A percentile compares a stretch with the other conserved stretches of the same genome.
These are phyloP conservation scores for Neolentinus lepideus DNA, from an alignment of 1,284 basidiomycete genomes.

Conservation along the genomic window DNA sequence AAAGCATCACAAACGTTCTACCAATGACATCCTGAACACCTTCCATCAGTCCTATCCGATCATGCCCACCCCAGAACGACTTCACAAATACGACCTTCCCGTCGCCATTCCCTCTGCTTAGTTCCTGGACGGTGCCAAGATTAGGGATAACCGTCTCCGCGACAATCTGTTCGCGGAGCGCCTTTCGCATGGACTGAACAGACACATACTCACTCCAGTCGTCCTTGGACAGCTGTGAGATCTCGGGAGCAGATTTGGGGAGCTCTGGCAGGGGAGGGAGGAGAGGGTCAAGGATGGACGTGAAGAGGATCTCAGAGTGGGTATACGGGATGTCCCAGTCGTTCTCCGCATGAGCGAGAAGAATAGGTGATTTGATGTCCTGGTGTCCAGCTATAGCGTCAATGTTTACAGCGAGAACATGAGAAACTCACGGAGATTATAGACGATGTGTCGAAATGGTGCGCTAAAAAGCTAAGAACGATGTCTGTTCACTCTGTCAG, in stretches of 20 bases:
- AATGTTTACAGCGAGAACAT: slow-evolving; percentile 2
- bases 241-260: slow-evolving; percentile 20
- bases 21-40: slow-evolving; percentile 53
- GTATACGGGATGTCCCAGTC: slow-evolving; percentile 77
- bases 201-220: slow-evolving; percentile 16
- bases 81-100: slow-evolving; percentile 53
- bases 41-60: slow-evolving; percentile 59
- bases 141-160: slow-evolving; percentile 37
- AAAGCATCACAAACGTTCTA: not conserved
- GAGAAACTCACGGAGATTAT: slow-evolving; percentile 43
- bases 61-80: slow-evolving; percentile 57
- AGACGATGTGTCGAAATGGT: slow-evolving; percentile 61
- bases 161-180: slow-evolving; percentile 38
- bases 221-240: slow-evolving; percentile 10
- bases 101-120: slow-evolving; percentile 30
- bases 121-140: slow-evolving; percentile 54
- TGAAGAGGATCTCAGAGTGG: slow-evolving; percentile 73
- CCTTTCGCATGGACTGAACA: slow-evolving; percentile 16
- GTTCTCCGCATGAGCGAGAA: slow-evolving; percentile 76
- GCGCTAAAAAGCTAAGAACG: slow-evolving; percentile 46
- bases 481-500: slow-evolving; percentile 33
- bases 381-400: slow-evolving; percentile 20
- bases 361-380: slow-evolving; percentile 57
- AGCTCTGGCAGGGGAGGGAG: slow-evolving; percentile 43
- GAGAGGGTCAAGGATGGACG: slow-evolving; percentile 56